Evolutionary conservation across 352 stramenopile species (phyloP).

Genomic region (Pythium monospermum): DNA sequence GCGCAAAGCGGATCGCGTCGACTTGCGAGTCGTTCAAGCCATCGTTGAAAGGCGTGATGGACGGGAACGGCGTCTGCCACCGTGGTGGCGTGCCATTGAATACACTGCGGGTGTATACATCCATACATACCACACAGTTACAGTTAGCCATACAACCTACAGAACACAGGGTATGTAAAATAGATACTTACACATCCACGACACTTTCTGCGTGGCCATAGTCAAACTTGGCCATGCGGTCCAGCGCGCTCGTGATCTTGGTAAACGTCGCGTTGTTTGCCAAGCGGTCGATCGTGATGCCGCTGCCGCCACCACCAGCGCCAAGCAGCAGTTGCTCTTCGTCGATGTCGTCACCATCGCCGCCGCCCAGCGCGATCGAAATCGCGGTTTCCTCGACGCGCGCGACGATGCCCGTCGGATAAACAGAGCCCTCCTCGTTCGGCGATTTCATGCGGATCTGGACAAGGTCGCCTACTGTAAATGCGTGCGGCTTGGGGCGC

Average conservation of each 20-base stretch:
- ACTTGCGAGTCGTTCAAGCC: constrained; percentile 76
- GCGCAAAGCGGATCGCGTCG: constrained; percentile 66
- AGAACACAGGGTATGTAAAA: background rate
- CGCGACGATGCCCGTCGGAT: constrained; percentile 59
- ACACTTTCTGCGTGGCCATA: constrained; percentile 52
- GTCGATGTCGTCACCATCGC: constrained; percentile 53
- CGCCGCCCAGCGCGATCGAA: constrained; percentile 47
- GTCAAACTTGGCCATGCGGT: constrained; percentile 59
- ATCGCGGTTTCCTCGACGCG: constrained; percentile 56
- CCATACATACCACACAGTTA: background rate
- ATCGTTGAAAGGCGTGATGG: constrained; percentile 42
- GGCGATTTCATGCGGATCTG: constrained; percentile 44
- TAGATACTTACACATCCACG: constrained; percentile 52
- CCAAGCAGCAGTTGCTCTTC: constrained; percentile 33
- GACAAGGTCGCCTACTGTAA: constrained; percentile 82
- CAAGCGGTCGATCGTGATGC: constrained; percentile 68
- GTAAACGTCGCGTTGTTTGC: constrained; percentile 84
- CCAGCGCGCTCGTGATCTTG: constrained; percentile 61
- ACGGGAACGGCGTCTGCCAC: constrained; percentile 44
- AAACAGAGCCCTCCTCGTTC: background rate
- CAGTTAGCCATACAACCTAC: background rate
- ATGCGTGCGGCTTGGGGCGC: constrained; percentile 64
- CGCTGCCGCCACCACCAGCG: constrained; percentile 4
- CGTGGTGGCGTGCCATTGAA: constrained; percentile 44
- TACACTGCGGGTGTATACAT: constrained; percentile 23